Base-by-base conservation (phyloP, 257 asterid genomes). In the Scutellaria barbata region DNA sequence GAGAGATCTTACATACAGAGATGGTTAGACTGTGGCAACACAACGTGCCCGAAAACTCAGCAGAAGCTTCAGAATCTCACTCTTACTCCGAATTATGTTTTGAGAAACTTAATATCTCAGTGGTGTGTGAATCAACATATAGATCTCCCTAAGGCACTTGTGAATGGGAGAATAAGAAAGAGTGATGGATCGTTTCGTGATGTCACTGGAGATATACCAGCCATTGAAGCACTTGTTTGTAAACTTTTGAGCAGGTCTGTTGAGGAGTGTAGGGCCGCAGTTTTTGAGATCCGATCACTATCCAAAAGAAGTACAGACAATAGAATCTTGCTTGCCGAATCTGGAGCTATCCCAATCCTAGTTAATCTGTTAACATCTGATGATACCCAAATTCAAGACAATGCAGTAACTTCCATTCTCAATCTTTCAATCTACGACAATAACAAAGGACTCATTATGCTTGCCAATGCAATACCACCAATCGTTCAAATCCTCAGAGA, bases 21-120 rank as follows among this genome's bases (percentile, higher is more conserved):
- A 86, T 92, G 97, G 97, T 86, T 92, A 64, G 96, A 89, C 55
- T 79, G 97, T 18, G 95, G 95, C 67, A 88, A 85, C 88, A 85
- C 85, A 4, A 86, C 96, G 11, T 92, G 97, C 81, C 97, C 97
- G 0, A 92, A 89, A 85, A 89, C 97, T 55, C 97, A 80, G 78
- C 97, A 89, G 77, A 90, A 87, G 75, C 95, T 92, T 56, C 82
- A 78, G 51, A 83, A 85, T 69, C 87, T 85, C 67, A 87, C 87
- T 13, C 88, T 92, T 9, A 89, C 96, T 5, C 89, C 97, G 40
- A 92, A 92, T 52, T 86, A 85, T 8, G 92, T 85, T 40, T 60
- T 92, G 52, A 77, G 92, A 70, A 87, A 89, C 67, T 69, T 92
- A 18, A 87, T 92, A 75, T 82, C 84, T 46, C 95, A 89, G 63